Conservation (phyloP, 805 yeast species). For the Teunomyces pallodes region DNA sequence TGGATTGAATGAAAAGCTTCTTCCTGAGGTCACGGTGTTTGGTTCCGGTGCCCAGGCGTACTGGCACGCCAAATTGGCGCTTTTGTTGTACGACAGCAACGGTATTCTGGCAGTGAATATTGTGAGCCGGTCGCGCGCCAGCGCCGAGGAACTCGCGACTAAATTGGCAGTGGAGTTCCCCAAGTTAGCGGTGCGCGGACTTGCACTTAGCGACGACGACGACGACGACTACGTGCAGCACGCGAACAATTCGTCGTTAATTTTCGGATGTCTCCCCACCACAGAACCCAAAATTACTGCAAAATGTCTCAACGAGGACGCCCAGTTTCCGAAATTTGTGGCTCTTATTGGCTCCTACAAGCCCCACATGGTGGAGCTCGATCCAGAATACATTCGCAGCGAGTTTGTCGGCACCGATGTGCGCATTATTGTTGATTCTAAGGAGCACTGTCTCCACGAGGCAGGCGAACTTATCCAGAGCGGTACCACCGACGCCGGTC, state of each 20-base stretch:
- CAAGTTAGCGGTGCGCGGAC: constrained; percentile 16
- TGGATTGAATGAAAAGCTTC: constrained; percentile 20
- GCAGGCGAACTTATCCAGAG: constrained; percentile 64
- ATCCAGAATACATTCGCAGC: constrained; percentile 35
- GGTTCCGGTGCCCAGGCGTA: constrained; percentile 66
- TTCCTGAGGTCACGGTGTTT: constrained; percentile 39
- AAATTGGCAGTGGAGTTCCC: constrained; percentile 27
- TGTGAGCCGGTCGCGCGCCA: constrained; percentile 42
- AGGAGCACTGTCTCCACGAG: constrained; percentile 52
- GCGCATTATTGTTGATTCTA: constrained; percentile 58
- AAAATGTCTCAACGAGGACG: constrained; percentile 28
- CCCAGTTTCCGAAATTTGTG: constrained; percentile 35
- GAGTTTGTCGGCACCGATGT: constrained; percentile 31
- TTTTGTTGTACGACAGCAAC: constrained; percentile 35
- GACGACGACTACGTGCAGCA: constrained; percentile 18
- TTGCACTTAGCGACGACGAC: constrained; percentile 15
- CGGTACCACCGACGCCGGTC: constrained; percentile 32
- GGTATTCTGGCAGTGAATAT: constrained; percentile 39
- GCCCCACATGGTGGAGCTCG: constrained; percentile 66
- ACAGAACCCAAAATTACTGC: constrained; percentile 45
- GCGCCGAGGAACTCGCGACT: constrained; percentile 33
- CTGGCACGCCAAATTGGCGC: constrained; percentile 56
- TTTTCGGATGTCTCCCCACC: constrained; percentile 63
- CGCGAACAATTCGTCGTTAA: constrained; percentile 41
- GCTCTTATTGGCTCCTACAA: constrained; percentile 66